Base-by-base conservation (phyloP, 495 filamentous ascomycete species). In the Parathielavia hyrcaniae region DNA sequence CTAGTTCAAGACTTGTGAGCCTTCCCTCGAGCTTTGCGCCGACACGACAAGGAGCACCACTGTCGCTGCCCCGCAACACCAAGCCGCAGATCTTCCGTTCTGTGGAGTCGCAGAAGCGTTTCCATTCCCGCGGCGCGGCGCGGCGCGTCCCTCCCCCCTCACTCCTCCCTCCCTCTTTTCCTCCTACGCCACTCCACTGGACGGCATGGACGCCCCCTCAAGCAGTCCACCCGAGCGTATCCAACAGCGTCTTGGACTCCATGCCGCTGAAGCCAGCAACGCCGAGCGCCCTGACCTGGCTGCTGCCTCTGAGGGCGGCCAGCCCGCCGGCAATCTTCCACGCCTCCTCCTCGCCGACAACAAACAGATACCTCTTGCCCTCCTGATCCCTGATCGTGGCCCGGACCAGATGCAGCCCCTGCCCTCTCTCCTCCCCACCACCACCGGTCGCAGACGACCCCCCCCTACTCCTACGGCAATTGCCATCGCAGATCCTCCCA, bases 261-360 rank as follows among this genome's bases (percentile, higher is more conserved):
- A 75, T 69, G 36, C 73, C 68, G 20, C 80, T 72, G 71, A 89
- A 78, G 14, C 77, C 76, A 16, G 79, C 76, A 8, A 89, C 80
- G n/a, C 84, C 85, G 30, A 91, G 69, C 13, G 83, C 77, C 57
- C 86, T 73, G 19, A 84, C 83, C 63, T 88, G 85, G 22, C 81
- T 80, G 8, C 93, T 90, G 45, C 80, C 77, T 43, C 86, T 74
- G 51, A 98, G 75, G 22, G 82, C 77, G 69, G 89, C 83, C 58
- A 98, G 71, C 11, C 90, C 90, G 22, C 88, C 79, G 1, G 86
- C 85, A 35, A 98, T 84, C 75, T 98, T 98, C 93, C 93, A 97
- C 16, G 84, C 88, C 69, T 98, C 91, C 36, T 85, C 82, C 65
- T 92, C 86, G 30, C 80, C 77, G 17, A 96, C 66, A 3, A 97